These are phyloP conservation scores for Cladosporium sp. DNA, from an alignment of 2,329 filamentous ascomycete genomes.

Conservation along the genomic window DNA sequence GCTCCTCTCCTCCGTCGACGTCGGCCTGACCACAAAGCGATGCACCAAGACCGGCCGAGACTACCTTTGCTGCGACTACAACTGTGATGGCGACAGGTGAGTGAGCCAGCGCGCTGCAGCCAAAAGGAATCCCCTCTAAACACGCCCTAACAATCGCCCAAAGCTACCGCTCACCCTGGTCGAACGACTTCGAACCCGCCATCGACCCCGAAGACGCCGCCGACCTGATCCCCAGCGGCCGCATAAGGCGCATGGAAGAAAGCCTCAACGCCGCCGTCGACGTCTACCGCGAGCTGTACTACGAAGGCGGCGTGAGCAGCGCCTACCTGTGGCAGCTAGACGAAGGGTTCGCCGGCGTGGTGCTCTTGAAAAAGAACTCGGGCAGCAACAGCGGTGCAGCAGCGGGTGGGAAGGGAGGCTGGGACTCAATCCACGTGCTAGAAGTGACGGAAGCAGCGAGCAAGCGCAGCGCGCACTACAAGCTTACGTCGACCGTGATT, in stretches of 20 bases:
- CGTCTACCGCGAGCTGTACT: conserved; percentile 93
- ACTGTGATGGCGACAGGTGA: conserved; percentile 87
- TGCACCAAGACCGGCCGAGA: conserved; percentile 88
- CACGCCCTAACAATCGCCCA: neutral
- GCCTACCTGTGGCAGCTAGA: conserved; percentile 99
- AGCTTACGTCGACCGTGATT: conserved; percentile 95
- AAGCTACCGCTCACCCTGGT: conserved; percentile 90
- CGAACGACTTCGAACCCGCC: conserved; percentile 94
- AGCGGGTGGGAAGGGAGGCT: conserved; percentile 48
- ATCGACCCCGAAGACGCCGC: conserved; percentile 69
- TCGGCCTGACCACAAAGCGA: conserved; percentile 80
- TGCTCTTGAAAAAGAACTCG: conserved; percentile 88
- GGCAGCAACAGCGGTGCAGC: conserved; percentile 6
- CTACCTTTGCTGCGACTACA: conserved; percentile 99
- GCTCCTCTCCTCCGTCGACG: conserved; percentile 94
- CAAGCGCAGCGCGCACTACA: conserved; percentile 89
- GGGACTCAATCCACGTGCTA: conserved; percentile 99
- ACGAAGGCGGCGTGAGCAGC: conserved; percentile 90
- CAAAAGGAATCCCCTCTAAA: neutral
- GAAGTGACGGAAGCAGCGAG: conserved; percentile 77
- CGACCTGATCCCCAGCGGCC: conserved; percentile 81
- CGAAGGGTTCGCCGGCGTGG: conserved; percentile 94
- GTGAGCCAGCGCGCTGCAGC: neutral
- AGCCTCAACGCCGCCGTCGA: conserved; percentile 95
- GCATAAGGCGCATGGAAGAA: conserved; percentile 89